phyloP scores from a whole-genome alignment of 306 rosid species.

The Malus orientalis region DNA sequence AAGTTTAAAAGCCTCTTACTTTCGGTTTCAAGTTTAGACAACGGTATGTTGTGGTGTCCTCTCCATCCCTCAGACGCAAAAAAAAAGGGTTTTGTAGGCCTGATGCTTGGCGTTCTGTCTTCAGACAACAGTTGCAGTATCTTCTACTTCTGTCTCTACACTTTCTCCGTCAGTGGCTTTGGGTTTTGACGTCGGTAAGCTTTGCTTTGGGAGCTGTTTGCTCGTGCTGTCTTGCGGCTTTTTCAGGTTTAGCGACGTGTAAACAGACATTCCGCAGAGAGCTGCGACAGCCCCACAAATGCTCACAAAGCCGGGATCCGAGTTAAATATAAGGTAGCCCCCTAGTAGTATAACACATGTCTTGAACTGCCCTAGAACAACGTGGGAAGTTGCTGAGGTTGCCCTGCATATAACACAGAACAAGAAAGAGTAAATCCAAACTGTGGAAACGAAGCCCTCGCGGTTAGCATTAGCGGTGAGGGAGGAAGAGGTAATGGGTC shows the following conservation, averaged over 20 bases:
- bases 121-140: conserved; percentile 17
- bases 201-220: conserved; percentile 22
- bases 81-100: background rate
- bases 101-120: background rate
- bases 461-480: too few species aligned
- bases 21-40: too few species aligned
- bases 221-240: conserved; percentile 12
- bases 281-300: conserved; percentile 43
- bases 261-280: conserved; percentile 44
- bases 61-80: too few species aligned
- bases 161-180: conserved; percentile 6
- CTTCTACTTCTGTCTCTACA: conserved; percentile 16
- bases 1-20: too few species aligned
- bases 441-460: background rate
- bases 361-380: conserved; percentile 66
- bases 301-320: conserved; percentile 42
- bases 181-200: conserved; percentile 13
- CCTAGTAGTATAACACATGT: conserved; percentile 32
- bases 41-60: too few species aligned
- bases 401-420: conserved; percentile 50
- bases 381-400: conserved; percentile 91
- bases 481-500: too few species aligned
- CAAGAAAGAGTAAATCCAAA: too few species aligned
- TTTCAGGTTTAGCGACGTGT: conserved; percentile 34
- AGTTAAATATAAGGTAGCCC: conserved; percentile 36